Evolutionary conservation across 169 alveolate species (phyloP).

Genomic region (Babesia gibsoni): DNA sequence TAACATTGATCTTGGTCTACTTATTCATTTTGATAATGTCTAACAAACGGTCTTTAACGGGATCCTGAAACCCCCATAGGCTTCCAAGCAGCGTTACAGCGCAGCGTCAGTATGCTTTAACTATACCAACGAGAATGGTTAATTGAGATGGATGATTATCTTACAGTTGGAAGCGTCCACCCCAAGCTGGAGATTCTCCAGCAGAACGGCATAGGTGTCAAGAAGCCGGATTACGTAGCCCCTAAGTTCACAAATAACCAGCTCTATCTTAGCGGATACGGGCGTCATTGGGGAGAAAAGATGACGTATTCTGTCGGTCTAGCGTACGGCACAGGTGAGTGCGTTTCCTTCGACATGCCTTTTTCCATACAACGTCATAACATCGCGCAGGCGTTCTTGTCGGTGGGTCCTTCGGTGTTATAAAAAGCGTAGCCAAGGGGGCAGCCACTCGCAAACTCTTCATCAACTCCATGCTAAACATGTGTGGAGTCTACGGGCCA

Average conservation of each 20-base stretch:
- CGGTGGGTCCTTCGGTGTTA: constrained; percentile 82
- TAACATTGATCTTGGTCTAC: too few relatives aligned
- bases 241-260: constrained; percentile 52
- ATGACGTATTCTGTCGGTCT: constrained; percentile 82
- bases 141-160: constrained; percentile 70
- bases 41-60: too few relatives aligned
- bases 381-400: constrained; percentile 71
- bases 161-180: constrained; percentile 66
- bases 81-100: too few relatives aligned
- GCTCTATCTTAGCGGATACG: constrained; percentile 77
- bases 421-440: constrained; percentile 80
- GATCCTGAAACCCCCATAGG: too few relatives aligned
- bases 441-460: constrained; percentile 81
- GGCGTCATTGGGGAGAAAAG: constrained; percentile 86
- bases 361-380: background rate
- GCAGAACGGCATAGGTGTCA: constrained; percentile 41
- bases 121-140: constrained; percentile 1
- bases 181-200: constrained; percentile 70
- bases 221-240: constrained; percentile 51
- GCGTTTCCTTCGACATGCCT: background rate
- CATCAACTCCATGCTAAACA: constrained; percentile 79
- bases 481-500: constrained; percentile 80
- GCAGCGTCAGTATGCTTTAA: background rate
- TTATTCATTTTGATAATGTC: too few relatives aligned
- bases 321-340: constrained; percentile 83